A percentile compares a stretch with the other conserved stretches of the same genome.
Evolutionary conservation across 208 protist species (phyloP).

Genomic region (Leishmania turanica): DNA sequence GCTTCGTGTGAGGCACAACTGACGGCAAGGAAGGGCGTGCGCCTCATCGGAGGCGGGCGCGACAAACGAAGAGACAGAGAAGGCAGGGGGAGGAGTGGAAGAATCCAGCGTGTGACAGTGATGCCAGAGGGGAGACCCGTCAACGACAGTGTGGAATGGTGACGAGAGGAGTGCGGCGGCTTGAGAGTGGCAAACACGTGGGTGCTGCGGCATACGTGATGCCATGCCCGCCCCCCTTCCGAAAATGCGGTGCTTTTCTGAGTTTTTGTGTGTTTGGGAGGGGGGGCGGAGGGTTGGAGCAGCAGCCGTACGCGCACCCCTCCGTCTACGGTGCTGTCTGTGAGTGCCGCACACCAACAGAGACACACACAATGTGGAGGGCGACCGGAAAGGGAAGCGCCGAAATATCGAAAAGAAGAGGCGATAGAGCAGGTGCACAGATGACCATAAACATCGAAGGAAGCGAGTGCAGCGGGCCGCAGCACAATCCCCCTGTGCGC

Average conservation of each 20-base stretch:
- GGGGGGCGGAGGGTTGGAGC: neutral
- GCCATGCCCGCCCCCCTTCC: neutral
- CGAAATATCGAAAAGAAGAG: neutral
- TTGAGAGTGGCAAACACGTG: neutral
- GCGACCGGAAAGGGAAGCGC: neutral
- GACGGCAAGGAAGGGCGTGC: neutral
- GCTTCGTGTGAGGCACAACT: neutral
- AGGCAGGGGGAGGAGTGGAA: neutral
- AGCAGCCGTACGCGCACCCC: neutral
- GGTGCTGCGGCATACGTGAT: neutral
- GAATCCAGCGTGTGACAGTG: neutral
- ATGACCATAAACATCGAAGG: neutral
- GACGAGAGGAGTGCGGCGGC: neutral
- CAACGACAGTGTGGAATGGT: neutral
- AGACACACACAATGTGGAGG: neutral
- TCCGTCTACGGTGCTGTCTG: neutral
- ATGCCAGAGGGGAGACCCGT: neutral
- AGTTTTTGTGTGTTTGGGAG: neutral
- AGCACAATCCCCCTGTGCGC: neutral
- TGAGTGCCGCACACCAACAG: neutral
- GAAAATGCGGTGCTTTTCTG: neutral
- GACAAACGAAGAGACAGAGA: neutral
- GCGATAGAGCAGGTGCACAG: neutral
- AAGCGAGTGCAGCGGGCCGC: neutral
- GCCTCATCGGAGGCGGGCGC: neutral